Conservation (phyloP, 177 flowering plant genomes). For the Vitis hybrid region DNA sequence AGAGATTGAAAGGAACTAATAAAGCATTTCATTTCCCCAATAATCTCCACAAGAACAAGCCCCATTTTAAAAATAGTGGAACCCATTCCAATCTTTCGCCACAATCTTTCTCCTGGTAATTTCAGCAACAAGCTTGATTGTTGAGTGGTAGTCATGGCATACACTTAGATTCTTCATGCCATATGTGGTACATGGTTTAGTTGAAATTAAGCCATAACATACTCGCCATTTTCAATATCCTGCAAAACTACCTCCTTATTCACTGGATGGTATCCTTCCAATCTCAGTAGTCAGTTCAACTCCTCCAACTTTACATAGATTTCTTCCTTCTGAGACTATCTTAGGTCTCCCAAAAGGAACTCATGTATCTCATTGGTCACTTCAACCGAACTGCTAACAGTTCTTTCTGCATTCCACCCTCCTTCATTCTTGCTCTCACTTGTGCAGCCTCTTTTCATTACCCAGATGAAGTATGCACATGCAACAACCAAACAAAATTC, state of each 20-base stretch:
- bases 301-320: constrained; percentile 34
- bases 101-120: too few species aligned
- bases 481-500: constrained; percentile 30
- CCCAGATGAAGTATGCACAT: constrained; percentile 33
- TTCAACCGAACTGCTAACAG: constrained; percentile 35
- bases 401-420: constrained; percentile 28
- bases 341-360: constrained; percentile 35
- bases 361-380: constrained; percentile 33
- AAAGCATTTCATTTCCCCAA: constrained; percentile 22
- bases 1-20: too few species aligned
- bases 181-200: constrained; percentile 20
- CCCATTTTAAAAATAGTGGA: too few species aligned
- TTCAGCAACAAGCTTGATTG: too few species aligned
- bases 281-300: constrained; percentile 13
- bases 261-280: constrained; percentile 29
- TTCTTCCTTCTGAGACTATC: constrained; percentile 29
- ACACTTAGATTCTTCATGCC: constrained; percentile 34
- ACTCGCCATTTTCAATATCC: constrained; percentile 23
- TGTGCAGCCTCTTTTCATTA: constrained; percentile 24
- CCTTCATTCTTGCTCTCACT: constrained; percentile 31
- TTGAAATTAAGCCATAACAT: constrained; percentile 33
- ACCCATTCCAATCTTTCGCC: too few species aligned
- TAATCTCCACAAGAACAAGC: constrained; percentile 42
- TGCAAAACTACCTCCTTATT: constrained; percentile 33
- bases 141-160: constrained; percentile 36